Conservation (phyloP, 495 filamentous ascomycete genomes). For the Penicillium manginii region DNA sequence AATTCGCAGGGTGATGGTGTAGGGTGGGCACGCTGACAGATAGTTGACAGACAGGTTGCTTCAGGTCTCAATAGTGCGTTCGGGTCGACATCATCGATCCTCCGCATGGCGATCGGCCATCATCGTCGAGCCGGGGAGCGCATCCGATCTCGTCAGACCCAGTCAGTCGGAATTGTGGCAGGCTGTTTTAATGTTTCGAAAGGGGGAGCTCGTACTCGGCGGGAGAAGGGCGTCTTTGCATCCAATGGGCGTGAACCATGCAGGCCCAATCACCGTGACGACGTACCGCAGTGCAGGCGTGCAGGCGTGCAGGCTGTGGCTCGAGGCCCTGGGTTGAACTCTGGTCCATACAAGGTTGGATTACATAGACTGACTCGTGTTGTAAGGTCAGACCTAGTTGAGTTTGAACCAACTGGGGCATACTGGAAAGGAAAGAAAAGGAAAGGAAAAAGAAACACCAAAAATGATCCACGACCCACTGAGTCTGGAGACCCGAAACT, state of each 20-base stretch:
- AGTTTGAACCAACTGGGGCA: too few species aligned
- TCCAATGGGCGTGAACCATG: constrained; percentile 5
- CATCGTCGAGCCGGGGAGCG: background rate
- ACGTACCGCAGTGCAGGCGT: background rate
- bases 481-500: background rate
- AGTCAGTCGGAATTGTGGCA: background rate
- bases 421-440: background rate
- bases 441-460: background rate
- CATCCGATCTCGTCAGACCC: constrained; percentile 5
- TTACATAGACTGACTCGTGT: constrained; percentile 1
- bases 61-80: constrained; percentile 31
- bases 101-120: constrained; percentile 6
- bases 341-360: background rate
- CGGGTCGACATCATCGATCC: constrained; percentile 12
- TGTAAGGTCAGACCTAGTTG: background rate
- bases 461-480: background rate
- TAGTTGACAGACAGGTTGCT: constrained; percentile 20
- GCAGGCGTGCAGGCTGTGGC: background rate
- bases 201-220: background rate
- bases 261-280: constrained; percentile 8
- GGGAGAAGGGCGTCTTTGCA: background rate
- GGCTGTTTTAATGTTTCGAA: background rate
- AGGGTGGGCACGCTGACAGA: constrained; percentile 8
- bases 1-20: background rate
- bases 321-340: background rate